Base-by-base conservation (phyloP, 371 early-diverging fungal genomes). In the Parasitella parasitica region DNA sequence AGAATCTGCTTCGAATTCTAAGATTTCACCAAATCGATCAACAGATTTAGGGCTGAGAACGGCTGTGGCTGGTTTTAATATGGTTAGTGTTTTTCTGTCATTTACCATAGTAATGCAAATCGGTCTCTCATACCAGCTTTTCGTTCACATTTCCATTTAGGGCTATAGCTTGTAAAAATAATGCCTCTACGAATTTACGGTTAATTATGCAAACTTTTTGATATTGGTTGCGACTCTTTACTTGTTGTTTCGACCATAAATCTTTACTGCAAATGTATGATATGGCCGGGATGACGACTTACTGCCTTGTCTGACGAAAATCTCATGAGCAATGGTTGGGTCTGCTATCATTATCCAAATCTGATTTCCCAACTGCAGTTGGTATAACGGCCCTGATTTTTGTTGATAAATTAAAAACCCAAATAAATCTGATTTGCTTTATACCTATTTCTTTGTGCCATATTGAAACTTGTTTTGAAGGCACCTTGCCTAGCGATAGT, bases 291-390 rank as follows among this genome's bases (percentile, higher is more conserved):
- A 43, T 6, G 63, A 64, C 6, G 64, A 51, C 18, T 36, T 26
- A n/a, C 27, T 27, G 24, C 69, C 64, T 20, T 49, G 16, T 7
- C 20, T 56, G 15, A 68, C 59, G 36, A 64, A 57, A 4, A 68
- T 20, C 15, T 68, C 51, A 27, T 68, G 64, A 0, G 64, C 60
- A n/a, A 68, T 24, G 6, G n/a, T n/a, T 6, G 69, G 69, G 30
- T 63, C 60, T 12, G 32, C 36, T 12, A 68, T 37, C 39, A 63
- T 46, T 15, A 60, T 51, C 69, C 69, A 68, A 4, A 20, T 50
- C 9, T 63, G 50, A 6, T 28, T 36, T 6, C 69, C 69, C 64
- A 68, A 57, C 13, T 38, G 35, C 8, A 68, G 8, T 24, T 57
- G 37, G 6, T 59, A 26, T 34, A 68, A 59, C 18, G 69, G 69